phyloP scores from a whole-genome alignment of 768 basidiomycete genomes.

The Suillus americanus region DNA sequence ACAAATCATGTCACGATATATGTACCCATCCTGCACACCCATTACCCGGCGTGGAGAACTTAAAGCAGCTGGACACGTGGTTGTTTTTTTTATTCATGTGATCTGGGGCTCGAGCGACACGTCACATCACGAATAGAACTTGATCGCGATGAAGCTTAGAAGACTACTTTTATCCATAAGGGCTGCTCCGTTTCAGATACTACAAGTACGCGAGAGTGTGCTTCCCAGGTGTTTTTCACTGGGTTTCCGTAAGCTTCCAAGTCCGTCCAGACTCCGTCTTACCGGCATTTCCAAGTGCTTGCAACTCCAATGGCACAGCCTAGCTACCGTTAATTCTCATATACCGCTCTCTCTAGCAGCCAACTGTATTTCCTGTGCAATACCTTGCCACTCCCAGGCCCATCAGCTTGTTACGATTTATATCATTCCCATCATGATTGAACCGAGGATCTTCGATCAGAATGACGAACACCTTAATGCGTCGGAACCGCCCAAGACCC shows the following conservation, averaged over 20 bases:
- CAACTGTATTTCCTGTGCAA: slow-evolving; percentile 18
- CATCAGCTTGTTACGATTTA: slow-evolving; percentile 12
- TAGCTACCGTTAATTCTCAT: not conserved
- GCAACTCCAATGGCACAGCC: slow-evolving; percentile 8
- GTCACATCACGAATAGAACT: not conserved
- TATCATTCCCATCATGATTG: slow-evolving; percentile 22
- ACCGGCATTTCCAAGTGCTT: not conserved
- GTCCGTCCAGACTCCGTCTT: not conserved
- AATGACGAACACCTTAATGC: slow-evolving; percentile 23
- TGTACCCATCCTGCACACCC: not conserved
- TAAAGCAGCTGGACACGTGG: not conserved
- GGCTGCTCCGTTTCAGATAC: not conserved
- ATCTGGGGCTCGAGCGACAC: slow-evolving; percentile 1
- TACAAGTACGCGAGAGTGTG: not conserved
- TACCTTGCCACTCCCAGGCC: slow-evolving; percentile 4
- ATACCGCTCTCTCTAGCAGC: slow-evolving; percentile 11
- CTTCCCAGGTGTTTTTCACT: not conserved
- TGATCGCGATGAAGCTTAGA: not conserved
- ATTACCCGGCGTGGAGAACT: not conserved
- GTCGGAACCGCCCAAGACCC: slow-evolving; percentile 2
- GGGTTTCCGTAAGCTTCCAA: slow-evolving; percentile 1
- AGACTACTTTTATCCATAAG: not conserved
- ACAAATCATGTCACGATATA: not conserved
- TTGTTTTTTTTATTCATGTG: not conserved
- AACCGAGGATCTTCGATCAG: slow-evolving; percentile 25